Evolutionary conservation across 208 protist genomes (phyloP), one percentile per base, ranked within the genome.

Genomic region (Leishmania braziliensis): DNA sequence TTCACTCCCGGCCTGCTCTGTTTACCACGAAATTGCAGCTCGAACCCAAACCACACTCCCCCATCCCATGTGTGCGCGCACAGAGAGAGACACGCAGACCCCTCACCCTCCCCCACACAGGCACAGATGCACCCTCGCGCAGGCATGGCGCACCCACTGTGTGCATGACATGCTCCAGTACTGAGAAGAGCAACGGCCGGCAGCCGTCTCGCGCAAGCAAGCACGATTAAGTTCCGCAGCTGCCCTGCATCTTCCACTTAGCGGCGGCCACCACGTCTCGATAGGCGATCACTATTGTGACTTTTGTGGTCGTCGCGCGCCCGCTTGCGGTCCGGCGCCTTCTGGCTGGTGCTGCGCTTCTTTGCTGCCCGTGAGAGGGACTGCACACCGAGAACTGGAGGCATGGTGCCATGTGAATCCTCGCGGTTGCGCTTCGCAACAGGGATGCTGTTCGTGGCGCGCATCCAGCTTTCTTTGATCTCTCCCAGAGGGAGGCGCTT

Each of bases 401-500:
- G 81, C 66, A 86, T 81, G 14, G 43, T 43, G 12, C 68, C 66
- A 36, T 77, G 82, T 3, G 79, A 70, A 0, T 29, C 70, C n/a
- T 88, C 85, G 63, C 88, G 86, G 29, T 56, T 79, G 39, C 87
- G 91, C 78, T 90, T 93, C 56, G 89, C 26, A 12, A 80, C 70
- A 29, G 94, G 92, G 60, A 97, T 86, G 62, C 33, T 84, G 26
- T 86, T 86, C n/a, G 81, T 36, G 43, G 85, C 86, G 39, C 84
- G 70, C 18, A 43, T 33, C 94, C 94, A 97, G 80, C 92, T 96
- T 79, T 94, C 90, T 68, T 85, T 89, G 5, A 96, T 8, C 51
- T 90, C 83, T 26, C 84, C 89, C 48, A 91, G 88, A 14, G 95
- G 92, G 51, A 97, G 86, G 29, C 92, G 91, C 73, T 92, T 94